Evolutionary conservation across 495 filamentous ascomycete genomes (phyloP), one percentile per base, ranked within the genome.

Genomic region (Aspergillus nanangensis): DNA sequence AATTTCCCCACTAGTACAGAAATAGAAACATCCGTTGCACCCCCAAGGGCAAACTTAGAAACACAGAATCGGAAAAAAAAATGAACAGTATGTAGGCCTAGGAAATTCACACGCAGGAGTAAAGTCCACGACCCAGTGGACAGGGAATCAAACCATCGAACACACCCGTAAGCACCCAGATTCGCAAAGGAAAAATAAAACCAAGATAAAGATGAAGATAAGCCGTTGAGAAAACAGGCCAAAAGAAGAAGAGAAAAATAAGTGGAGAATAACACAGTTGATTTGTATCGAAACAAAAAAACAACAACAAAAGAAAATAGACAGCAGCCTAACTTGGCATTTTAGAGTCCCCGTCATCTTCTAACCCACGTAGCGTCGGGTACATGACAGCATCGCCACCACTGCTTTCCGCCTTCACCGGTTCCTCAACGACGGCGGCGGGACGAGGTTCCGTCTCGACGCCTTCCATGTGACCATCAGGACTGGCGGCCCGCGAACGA

Each of bases 331-430:
- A 66, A 15, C 50, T 58, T 23, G 63, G 62, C 65, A 70, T 70
- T 40, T 70, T 69, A 19, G 60, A 52, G 47, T 72, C 65, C 7
- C 60, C 69, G 44, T 70, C 69, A 41, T 68, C 69, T 32, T 74
- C 68, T 38, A 72, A 24, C 25, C 55, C 65, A 40, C 72, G 62
- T 32, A 79, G 54, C 8, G 61, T 65, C 23, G 76, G 76, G 47
- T 79, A 79, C 54, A 76, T 64, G 40, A 70, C 61, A 4, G 47
- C 31, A 31, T 56, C 52, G 8, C 44, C 51, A 23, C 53, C 58
- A 9, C n/a, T n/a, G n/a, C 25, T 43, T 31, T 51, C 63, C 8
- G 46, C 21, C 47, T 69, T 67, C 44, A 49, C 17, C 4, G 48
- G 21, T 35, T 59, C 42, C 21, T 60, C 57, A 34, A 50, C 38